A percentile compares a stretch with the other conserved stretches of the same genome.
Conservation (phyloP, 352 stramenopile species). For the Phytophthora palmivora region DNA sequence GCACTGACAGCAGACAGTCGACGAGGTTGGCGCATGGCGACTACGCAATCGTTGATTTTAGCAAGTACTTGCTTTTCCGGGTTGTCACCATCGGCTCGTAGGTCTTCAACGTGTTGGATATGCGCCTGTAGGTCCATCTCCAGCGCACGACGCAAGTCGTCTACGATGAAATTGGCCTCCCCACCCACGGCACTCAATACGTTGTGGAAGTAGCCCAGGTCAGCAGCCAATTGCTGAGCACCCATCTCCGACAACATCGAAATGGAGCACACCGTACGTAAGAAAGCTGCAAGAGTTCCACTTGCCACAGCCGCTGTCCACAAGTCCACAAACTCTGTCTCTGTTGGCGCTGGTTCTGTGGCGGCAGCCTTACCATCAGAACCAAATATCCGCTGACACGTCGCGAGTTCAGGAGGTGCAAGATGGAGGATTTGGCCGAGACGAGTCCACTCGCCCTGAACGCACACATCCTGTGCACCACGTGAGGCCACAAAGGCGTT, state of each 20-base stretch:
- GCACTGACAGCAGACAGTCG: constrained; percentile 22
- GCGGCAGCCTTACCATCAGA: constrained; percentile 16
- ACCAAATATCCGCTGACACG: constrained; percentile 59
- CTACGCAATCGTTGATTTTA: constrained; percentile 59
- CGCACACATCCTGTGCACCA: constrained; percentile 54
- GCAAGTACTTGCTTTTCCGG: constrained; percentile 42
- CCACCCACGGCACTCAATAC: constrained; percentile 76
- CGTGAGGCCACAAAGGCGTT: constrained; percentile 63
- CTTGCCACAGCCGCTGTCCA: constrained; percentile 78
- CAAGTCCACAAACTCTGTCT: constrained; percentile 73
- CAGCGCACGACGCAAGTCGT: constrained; percentile 55
- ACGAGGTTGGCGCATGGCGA: constrained; percentile 40
- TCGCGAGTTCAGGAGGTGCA: constrained; percentile 44
- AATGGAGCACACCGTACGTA: constrained; percentile 65
- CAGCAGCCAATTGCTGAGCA: constrained; percentile 63
- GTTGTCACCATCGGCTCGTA: constrained; percentile 33
- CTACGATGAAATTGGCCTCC: constrained; percentile 61
- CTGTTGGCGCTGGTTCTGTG: constrained; percentile 29
- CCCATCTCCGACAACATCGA: constrained; percentile 65
- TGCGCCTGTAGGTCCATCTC: constrained; percentile 44
- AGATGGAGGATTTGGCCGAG: constrained; percentile 60
- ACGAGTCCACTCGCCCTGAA: constrained; percentile 56
- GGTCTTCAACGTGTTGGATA: constrained; percentile 38
- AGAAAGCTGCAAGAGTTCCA: constrained; percentile 61
- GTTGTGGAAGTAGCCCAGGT: constrained; percentile 85